Evolutionary conservation across 805 yeast species (phyloP), one percentile per base, ranked within the genome.

Genomic region (Wickerhamiella allomyrinae): DNA sequence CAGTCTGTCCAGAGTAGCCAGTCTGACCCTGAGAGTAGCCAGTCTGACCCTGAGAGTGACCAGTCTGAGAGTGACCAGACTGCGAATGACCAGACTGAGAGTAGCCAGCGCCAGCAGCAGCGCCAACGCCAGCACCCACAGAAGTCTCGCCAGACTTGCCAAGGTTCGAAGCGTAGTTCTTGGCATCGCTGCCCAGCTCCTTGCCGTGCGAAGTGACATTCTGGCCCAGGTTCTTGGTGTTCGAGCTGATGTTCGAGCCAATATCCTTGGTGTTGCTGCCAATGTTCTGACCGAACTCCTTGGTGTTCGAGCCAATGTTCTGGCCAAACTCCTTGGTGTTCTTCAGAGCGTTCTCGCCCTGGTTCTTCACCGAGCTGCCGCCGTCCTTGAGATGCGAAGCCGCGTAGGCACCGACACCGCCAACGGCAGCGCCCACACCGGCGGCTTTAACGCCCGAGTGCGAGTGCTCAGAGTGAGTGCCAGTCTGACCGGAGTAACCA

Each of bases 341-440:
- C 34, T 31, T 15, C 21, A 19, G 5, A 4, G 34, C 20, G 17
- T 31, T 20, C 34, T 31, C 34, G 11, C 21, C 20, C 21, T 15
- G 34, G 13, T 31, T 15, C 34, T 31, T n/a, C 21, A 13, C 20
- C 21, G 15, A 19, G 21, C 17, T 5, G 5, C 21, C 9, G 17
- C 21, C 34, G n/a, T 31, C 34, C 7, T 23, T 23, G 25, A 23
- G 7, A 7, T 23, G 10, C 25, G 10, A 10, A 23, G 25, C 25
- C 10, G 25, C 10, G 7, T 23, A 8, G 25, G 25, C 7, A 10
- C 10, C 10, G 10, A 10, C 7, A 23, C 25, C 25, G 25, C 25
- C 10, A 23, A 8, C n/a, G 25, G 38, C 25, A 15, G 41, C 41
- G 15, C 27, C 41, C 27, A 21, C 36, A 19, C 36, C 41, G 6